A percentile compares a stretch with the other conserved stretches of the same genome.
Conservation (phyloP, 2,329 filamentous ascomycete genomes). For the Westerdykella ornata region DNA sequence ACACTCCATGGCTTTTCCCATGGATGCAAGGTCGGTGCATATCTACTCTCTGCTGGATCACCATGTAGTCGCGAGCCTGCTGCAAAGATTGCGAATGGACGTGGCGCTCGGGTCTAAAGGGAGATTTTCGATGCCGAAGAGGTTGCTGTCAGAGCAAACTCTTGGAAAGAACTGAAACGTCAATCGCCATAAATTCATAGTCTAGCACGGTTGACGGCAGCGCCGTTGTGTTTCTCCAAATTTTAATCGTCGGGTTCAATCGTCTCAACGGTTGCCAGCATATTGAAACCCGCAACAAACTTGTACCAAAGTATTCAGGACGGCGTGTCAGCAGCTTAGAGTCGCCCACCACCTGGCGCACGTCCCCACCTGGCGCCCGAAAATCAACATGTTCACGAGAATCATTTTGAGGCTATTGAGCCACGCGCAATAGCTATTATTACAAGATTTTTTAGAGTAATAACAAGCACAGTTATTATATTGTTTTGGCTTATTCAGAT, state of each 20-base stretch:
- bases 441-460: neutral
- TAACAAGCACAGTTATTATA: neutral
- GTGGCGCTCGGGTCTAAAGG: slow-evolving; percentile 11
- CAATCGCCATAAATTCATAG: slow-evolving; percentile 6
- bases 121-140: slow-evolving; percentile 12
- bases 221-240: slow-evolving; percentile 28
- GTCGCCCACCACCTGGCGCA: neutral
- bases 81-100: slow-evolving; percentile 16
- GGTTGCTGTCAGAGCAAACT: slow-evolving; percentile 13
- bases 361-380: neutral
- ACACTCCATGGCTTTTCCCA: slow-evolving; percentile 1
- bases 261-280: slow-evolving; percentile 24
- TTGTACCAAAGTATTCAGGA: no score
- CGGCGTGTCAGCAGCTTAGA: no score
- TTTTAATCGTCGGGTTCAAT: slow-evolving; percentile 22
- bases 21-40: slow-evolving; percentile 14
- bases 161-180: slow-evolving; percentile 19
- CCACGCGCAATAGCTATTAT: neutral
- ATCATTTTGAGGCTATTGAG: neutral
- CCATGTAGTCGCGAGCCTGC: slow-evolving; percentile 11
- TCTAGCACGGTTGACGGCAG: slow-evolving; percentile 9
- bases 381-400: neutral
- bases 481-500: neutral
- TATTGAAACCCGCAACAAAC: slow-evolving; percentile 21
- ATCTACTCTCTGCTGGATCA: slow-evolving; percentile 18